These are phyloP conservation scores for Ceratocystis cubensis DNA, from an alignment of 2,329 filamentous ascomycete species.

Conservation along the genomic window DNA sequence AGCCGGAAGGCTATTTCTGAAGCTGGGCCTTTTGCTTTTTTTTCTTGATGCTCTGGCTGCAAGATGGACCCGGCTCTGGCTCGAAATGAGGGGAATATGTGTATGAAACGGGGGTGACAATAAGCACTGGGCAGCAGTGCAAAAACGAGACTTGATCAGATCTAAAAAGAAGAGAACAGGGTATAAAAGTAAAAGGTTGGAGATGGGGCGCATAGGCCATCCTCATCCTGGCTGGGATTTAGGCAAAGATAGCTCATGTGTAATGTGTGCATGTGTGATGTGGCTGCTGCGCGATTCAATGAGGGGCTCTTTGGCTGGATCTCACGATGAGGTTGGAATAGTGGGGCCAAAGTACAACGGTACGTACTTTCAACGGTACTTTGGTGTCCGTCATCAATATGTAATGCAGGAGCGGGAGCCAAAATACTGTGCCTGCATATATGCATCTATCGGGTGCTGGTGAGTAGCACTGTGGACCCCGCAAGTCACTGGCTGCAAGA, in stretches of 20 bases:
- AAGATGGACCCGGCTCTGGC: background rate
- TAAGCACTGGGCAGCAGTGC: background rate
- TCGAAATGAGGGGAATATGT: background rate
- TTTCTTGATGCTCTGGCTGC: background rate
- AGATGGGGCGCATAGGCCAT: too few species aligned
- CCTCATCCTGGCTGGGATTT: too few species aligned
- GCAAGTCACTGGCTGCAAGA: too few species aligned
- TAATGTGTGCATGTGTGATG: too few species aligned
- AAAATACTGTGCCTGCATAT: conserved; percentile 9
- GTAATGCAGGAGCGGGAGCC: background rate
- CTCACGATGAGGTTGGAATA: background rate
- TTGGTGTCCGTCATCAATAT: background rate
- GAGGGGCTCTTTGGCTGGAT: background rate
- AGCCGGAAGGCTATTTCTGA: background rate
- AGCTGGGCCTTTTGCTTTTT: background rate
- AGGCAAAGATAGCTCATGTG: too few species aligned
- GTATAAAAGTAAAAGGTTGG: background rate
- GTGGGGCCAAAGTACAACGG: background rate
- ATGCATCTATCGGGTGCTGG: background rate
- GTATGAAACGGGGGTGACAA: background rate
- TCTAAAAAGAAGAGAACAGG: background rate
- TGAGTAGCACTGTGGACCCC: background rate
- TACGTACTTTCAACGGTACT: background rate
- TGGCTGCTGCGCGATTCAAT: too few species aligned
- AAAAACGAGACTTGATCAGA: background rate